A percentile compares a stretch with the other conserved stretches of the same genome.
These are phyloP conservation scores for Stephania cephalantha DNA, from an alignment of 164 flowering plant genomes.

Conservation along the genomic window DNA sequence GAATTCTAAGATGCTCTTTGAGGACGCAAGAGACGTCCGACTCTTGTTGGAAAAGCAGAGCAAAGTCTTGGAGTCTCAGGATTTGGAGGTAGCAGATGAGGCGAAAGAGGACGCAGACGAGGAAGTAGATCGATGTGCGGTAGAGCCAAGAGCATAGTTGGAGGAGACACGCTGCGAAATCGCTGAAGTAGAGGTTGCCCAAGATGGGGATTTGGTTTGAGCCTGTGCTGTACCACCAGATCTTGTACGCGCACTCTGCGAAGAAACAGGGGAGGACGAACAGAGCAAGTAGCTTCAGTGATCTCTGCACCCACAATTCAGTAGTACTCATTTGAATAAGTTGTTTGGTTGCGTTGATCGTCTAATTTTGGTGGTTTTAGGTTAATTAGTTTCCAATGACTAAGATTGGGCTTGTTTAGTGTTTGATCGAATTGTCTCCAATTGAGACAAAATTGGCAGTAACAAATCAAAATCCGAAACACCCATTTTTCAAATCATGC, in stretches of 20 bases:
- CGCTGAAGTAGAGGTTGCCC: constrained; percentile 60
- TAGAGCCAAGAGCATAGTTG: constrained; percentile 89
- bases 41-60: constrained; percentile 59
- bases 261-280: constrained; percentile 84
- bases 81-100: constrained; percentile 85
- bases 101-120: constrained; percentile 86
- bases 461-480: no score
- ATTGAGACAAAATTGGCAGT: no score
- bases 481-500: no score
- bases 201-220: constrained; percentile 68
- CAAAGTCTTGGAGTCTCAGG: constrained; percentile 75
- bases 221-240: constrained; percentile 91
- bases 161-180: constrained; percentile 55
- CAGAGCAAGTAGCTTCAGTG: constrained; percentile 44
- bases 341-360: no score
- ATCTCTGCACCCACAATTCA: constrained; percentile 40
- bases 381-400: no score
- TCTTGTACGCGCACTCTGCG: constrained; percentile 69
- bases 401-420: no score
- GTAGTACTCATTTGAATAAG: no score
- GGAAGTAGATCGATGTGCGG: constrained; percentile 70
- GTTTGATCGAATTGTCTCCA: no score
- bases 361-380: no score
- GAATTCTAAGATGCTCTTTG: constrained; percentile 69
- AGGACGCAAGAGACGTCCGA: constrained; percentile 65